Evolutionary conservation across 345 rosid genomes (phyloP), one percentile per base, ranked within the genome.

Genomic region (Clarkia xantiana): DNA sequence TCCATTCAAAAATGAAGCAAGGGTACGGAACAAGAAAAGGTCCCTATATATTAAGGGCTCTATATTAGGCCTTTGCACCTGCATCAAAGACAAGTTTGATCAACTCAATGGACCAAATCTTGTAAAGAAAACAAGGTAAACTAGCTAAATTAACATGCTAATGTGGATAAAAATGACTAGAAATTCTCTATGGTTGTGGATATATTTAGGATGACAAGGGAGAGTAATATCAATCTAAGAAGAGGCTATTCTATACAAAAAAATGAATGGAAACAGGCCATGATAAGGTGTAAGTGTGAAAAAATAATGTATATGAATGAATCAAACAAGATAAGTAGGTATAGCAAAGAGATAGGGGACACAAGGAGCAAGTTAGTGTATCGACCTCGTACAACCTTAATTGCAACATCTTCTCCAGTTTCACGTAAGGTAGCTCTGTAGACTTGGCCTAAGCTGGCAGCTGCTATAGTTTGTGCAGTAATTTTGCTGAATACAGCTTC

Each of bases 361-460:
- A 9, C 15, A 20, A 44, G 47, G 49, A 45, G 42, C 42, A 49
- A 23, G 16, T 34, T 19, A 42, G 47, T 29, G 25, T 17, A 42
- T 15, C 47, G 60, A 55, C 49, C 17, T 54, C 11, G 54, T 42
- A 65, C 67, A 67, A 90, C 97, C 95, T 90, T 90, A 63, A 90
- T 83, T 17, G 97, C 97, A 65, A 86, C 97, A 57, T 90, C 95
- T 61, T 86, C 97, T 47, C 95, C 97, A 0, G 95, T 68, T 40
- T 76, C 72, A 45, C 77, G 74, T 57, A 90, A 73, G 51, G 97
- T 90, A 68, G 97, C 97, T 60, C 95, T 75, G 63, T 90, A 90
- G 67, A 90, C 97, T 77, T 90, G 91, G 49, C 97, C 97, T 67
- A 86, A 72, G 60, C 97, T 86, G 39, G 97, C 97, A 58, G 97